phyloP scores from a whole-genome alignment of 2,329 filamentous ascomycete genomes.

The Aspergillus awamori region DNA sequence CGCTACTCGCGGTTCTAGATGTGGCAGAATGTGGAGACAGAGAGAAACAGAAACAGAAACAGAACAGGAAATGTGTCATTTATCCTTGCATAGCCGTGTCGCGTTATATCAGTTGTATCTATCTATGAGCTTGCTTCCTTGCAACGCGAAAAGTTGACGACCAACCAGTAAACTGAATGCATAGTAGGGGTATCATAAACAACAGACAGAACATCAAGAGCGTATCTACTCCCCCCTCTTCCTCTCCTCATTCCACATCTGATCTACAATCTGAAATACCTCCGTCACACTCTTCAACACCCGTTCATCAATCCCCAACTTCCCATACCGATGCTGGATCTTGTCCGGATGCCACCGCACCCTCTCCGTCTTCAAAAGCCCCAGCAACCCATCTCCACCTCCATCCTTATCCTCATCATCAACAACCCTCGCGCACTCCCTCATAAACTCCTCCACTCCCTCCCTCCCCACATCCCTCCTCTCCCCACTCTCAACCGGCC shows the following conservation, averaged over 20 bases:
- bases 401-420: slow-evolving; percentile 21
- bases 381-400: slow-evolving; percentile 40
- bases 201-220: not conserved
- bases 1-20: slow-evolving; percentile 48
- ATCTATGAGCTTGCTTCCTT: slow-evolving; percentile 16
- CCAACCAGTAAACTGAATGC: not conserved
- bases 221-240: slow-evolving; percentile 19
- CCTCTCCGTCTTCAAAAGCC: slow-evolving; percentile 76
- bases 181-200: slow-evolving; percentile 10
- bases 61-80: slow-evolving; percentile 16
- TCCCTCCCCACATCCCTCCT: slow-evolving; percentile 60
- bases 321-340: slow-evolving; percentile 85
- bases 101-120: slow-evolving; percentile 9
- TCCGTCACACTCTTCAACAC: slow-evolving; percentile 81
- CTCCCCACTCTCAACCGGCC: slow-evolving; percentile 71
- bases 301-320: slow-evolving; percentile 66
- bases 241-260: slow-evolving; percentile 70
- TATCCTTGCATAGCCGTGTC: slow-evolving; percentile 26
- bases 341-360: slow-evolving; percentile 98
- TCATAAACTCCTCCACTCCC: slow-evolving; percentile 71
- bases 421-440: slow-evolving; percentile 50
- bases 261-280: slow-evolving; percentile 88
- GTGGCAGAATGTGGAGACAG: not conserved
- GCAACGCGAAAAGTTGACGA: slow-evolving; percentile 18
- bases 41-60: slow-evolving; percentile 1